Evolutionary conservation across 2,329 filamentous ascomycete genomes (phyloP).

Genomic region (Neophaeococcomyces aloes): DNA sequence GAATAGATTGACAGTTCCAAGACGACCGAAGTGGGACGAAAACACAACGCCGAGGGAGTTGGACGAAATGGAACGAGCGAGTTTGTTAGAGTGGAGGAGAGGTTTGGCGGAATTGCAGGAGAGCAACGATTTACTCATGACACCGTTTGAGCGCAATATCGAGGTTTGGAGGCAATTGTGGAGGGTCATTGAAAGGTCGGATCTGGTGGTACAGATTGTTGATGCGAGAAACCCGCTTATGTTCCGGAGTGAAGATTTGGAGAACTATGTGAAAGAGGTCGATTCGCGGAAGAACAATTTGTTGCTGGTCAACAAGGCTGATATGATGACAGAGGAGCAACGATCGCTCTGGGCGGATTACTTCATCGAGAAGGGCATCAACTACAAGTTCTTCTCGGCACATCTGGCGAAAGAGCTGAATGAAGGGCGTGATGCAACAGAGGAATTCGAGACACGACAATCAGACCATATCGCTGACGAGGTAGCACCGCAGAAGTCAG

Average conservation of each 20-base stretch:
- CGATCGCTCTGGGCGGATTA: conserved; percentile 76
- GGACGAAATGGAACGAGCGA: conserved; percentile 66
- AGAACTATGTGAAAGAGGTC: conserved; percentile 87
- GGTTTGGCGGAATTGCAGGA: conserved; percentile 88
- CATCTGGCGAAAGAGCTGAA: conserved; percentile 81
- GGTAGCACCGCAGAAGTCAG: conserved; percentile 14
- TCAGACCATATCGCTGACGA: conserved; percentile 16
- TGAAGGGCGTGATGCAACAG: conserved; percentile 54
- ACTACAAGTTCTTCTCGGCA: conserved; percentile 94
- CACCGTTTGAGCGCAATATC: conserved; percentile 90
- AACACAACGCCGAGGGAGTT: conserved; percentile 74
- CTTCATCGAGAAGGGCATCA: conserved; percentile 67
- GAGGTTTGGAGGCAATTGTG: conserved; percentile 97
- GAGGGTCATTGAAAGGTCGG: conserved; percentile 94
- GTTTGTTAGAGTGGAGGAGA: conserved; percentile 76
- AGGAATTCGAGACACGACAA: conserved; percentile 35
- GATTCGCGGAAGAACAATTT: conserved; percentile 81
- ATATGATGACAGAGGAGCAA: conserved; percentile 92
- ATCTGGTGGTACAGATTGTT: conserved; percentile 94
- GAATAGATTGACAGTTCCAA: conserved; percentile 71
- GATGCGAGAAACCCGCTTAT: conserved; percentile 90
- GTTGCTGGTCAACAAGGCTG: conserved; percentile 92
- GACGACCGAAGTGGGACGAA: conserved; percentile 80
- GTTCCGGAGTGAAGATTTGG: conserved; percentile 88
- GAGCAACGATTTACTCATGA: conserved; percentile 89